A percentile compares a stretch with the other conserved stretches of the same genome.
Conservation (phyloP, 768 basidiomycete genomes). For the Lactarius indigo region DNA sequence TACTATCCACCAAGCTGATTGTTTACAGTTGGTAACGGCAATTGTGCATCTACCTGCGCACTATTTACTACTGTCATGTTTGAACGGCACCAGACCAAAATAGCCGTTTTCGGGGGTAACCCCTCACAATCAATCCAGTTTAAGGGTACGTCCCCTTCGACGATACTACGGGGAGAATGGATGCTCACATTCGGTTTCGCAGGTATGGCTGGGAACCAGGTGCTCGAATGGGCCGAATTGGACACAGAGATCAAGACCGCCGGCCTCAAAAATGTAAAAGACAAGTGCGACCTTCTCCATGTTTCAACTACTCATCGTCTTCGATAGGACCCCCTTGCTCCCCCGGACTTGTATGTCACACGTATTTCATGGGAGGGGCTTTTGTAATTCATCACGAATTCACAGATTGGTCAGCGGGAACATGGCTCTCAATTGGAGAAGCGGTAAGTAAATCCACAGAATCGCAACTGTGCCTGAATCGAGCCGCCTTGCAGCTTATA, state of each 20-base stretch:
- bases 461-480: background rate
- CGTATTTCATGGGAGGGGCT: background rate
- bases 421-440: constrained; percentile 8
- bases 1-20: background rate
- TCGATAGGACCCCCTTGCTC: constrained; percentile 34
- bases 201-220: constrained; percentile 21
- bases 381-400: background rate
- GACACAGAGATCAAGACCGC: constrained; percentile 17
- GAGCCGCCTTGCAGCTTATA: constrained; percentile 1
- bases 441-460: background rate
- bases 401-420: background rate
- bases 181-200: background rate
- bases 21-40: constrained; percentile 22
- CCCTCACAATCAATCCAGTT: constrained; percentile 44
- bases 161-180: background rate
- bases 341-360: constrained; percentile 35
- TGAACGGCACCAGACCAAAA: constrained; percentile 46
- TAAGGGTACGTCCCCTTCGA: constrained; percentile 35
- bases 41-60: constrained; percentile 54
- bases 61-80: constrained; percentile 54
- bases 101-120: constrained; percentile 51
- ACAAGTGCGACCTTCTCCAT: background rate
- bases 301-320: background rate
- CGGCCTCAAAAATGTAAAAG: constrained; percentile 33
- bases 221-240: background rate